A percentile compares a stretch with the other conserved stretches of the same genome.
Evolutionary conservation across 2,329 filamentous ascomycete genomes (phyloP).

Genomic region (Ophioceras dolichostomum): DNA sequence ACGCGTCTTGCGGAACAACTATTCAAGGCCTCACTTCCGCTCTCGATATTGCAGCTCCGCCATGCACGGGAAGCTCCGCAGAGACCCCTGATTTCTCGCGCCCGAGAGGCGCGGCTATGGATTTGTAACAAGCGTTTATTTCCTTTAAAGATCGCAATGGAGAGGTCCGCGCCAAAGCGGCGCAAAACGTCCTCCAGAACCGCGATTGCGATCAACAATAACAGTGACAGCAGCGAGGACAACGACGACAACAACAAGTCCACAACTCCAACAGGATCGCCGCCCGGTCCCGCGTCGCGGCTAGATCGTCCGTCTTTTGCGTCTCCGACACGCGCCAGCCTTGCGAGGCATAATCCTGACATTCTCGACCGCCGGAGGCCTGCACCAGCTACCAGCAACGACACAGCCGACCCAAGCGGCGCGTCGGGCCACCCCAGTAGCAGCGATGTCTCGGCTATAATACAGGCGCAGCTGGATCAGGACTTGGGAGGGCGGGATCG

Average conservation of each 20-base stretch:
- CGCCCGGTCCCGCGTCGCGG: conserved; percentile 8
- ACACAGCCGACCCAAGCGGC: conserved; percentile 8
- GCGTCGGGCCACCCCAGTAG: conserved; percentile 6
- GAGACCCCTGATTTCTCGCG: too few relatives aligned
- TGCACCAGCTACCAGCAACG: too few relatives aligned
- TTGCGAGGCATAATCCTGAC: conserved; percentile 48
- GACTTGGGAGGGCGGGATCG: conserved; percentile 13
- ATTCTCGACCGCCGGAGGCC: conserved; percentile 33
- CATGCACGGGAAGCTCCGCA: too few relatives aligned
- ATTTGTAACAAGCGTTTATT: too few relatives aligned
- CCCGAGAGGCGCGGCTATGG: too few relatives aligned
- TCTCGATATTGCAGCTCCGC: too few relatives aligned
- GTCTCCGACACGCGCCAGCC: conserved; percentile 54
- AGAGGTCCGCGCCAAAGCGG: conserved; percentile 49
- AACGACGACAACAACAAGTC: conserved; percentile 15
- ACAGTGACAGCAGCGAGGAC: conserved; percentile 5
- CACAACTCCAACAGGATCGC: conserved; percentile 20
- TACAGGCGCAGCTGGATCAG: conserved; percentile 17
- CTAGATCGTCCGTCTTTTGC: conserved; percentile 42
- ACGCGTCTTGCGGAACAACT: neutral
- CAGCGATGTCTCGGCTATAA: conserved; percentile 1
- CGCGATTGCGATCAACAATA: conserved; percentile 21
- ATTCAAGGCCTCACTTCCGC: too few relatives aligned
- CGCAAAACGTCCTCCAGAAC: conserved; percentile 48
- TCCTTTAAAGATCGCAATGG: conserved; percentile 22